Base-by-base conservation (phyloP, 2,329 filamentous ascomycete species). In the Domatiomyces catenatus region DNA sequence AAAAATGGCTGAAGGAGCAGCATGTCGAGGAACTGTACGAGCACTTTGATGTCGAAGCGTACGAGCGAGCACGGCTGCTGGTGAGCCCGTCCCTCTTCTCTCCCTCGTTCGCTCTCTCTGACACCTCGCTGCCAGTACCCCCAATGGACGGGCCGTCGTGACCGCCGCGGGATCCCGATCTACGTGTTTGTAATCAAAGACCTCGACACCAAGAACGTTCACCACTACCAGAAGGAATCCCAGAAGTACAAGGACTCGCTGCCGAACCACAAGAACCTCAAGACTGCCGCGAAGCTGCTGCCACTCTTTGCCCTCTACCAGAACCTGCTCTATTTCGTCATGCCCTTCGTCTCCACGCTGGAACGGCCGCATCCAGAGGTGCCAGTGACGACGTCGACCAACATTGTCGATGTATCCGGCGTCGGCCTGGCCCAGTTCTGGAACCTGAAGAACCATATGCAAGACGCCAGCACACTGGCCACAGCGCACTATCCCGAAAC, bases 401-500 rank as follows among this genome's bases (percentile, higher is more conserved):
- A 95, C 69, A 94, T 96, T 60, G 88, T 95, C 52, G 90, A 96
- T 65, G 87, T 96, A 56, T 84, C 80, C 15, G 81, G 83, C 12
- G 89, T 95, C 22, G 86, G 86, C 5, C 67, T 96, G 66, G 87
- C 86, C 71, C 88, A 93, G 70, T 95, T 95, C 66, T 95, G 90
- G 90, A 93, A 93, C 68, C 69, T 96, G 55, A 92, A 93, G 72
- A 71, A 71, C 20, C 90, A 95, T 67, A 94, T 96, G 88, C 89
- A 95, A 69, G 84, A 88, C 62, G 89, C 89, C 1, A 89, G 84
- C 62, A 79, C 82, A 53, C 73, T 95, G 50, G 90, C 90, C 5
- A 95, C 89, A 2, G 87, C 89, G 4, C 86, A 95, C 69, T 96
- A 95, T 65, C 90, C 90, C 0, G 90, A 96, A 69, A 96, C 89